These are phyloP conservation scores for Fusarium pseudonygamai DNA, from an alignment of 2,329 filamentous ascomycete genomes.

Conservation along the genomic window DNA sequence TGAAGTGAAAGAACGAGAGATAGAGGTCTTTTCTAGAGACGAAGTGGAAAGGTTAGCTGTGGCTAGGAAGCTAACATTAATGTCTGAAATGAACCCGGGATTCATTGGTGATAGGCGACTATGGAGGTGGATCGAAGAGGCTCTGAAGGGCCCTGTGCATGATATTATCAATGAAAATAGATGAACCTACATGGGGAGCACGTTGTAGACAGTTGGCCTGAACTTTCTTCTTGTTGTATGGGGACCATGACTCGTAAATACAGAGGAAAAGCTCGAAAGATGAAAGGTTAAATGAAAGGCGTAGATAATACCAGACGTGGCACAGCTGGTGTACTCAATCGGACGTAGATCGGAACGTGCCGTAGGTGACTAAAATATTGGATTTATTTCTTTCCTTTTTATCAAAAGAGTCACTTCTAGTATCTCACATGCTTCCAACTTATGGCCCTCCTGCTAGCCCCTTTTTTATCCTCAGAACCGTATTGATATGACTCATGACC, in stretches of 20 bases:
- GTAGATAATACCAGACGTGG: background rate
- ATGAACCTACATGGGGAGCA: too few relatives aligned
- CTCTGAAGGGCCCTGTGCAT: rapidly evolving
- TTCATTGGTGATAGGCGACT: background rate
- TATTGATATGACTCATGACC: background rate
- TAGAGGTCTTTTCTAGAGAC: rapidly evolving
- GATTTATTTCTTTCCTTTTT: background rate
- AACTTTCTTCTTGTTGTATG: too few relatives aligned
- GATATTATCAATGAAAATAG: background rate
- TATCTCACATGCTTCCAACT: too few relatives aligned
- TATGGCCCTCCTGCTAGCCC: background rate
- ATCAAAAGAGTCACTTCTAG: background rate
- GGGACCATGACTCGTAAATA: background rate
- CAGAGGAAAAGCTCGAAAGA: background rate
- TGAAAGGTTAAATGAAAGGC: background rate
- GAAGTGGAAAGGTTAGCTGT: background rate
- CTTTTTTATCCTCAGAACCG: constrained; percentile 3
- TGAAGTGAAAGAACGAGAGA: background rate
- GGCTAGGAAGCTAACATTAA: background rate
- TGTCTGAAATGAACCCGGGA: background rate
- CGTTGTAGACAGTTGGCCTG: too few relatives aligned
- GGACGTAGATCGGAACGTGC: background rate
- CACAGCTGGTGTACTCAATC: rapidly evolving
- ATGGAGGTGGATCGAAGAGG: background rate
- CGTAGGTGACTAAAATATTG: background rate